Percentiles rank a stretch among this genome's conserved stretches.
These are phyloP conservation scores for Scleromitrula shiraiana DNA, from an alignment of 2,329 filamentous ascomycete genomes.

Conservation along the genomic window DNA sequence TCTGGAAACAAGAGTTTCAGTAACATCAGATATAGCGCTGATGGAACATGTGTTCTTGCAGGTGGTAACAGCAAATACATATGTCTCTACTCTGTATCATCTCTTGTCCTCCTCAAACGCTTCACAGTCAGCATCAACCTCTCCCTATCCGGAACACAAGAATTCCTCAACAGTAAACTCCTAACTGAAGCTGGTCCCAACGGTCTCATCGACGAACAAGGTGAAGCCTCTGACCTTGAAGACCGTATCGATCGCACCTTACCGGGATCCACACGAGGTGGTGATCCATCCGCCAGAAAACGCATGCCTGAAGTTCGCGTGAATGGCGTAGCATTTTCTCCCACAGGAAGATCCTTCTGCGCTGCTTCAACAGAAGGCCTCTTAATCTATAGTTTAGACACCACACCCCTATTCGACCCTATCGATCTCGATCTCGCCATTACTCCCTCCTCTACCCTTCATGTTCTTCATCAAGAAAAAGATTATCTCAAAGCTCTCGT, in stretches of 20 bases:
- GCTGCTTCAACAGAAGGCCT: constrained; percentile 92
- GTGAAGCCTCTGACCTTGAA: constrained; percentile 82
- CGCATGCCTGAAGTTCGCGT: constrained; percentile 78
- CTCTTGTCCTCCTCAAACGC: constrained; percentile 86
- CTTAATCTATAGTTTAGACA: constrained; percentile 87
- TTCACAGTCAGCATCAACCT: constrained; percentile 93
- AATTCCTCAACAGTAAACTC: constrained; percentile 88
- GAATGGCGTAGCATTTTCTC: constrained; percentile 76
- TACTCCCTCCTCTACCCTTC: constrained; percentile 76
- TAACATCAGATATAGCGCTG: constrained; percentile 82
- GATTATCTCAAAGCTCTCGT: constrained; percentile 89
- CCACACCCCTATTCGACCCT: constrained; percentile 78
- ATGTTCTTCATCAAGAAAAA: constrained; percentile 55
- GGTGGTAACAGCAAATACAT: constrained; percentile 98
- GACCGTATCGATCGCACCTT: constrained; percentile 71
- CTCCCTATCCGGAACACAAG: constrained; percentile 92
- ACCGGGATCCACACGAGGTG: constrained; percentile 77
- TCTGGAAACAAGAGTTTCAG: constrained; percentile 86
- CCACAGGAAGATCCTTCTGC: constrained; percentile 84
- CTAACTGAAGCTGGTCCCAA: constrained; percentile 84
- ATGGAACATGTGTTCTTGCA: constrained; percentile 83
- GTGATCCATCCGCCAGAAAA: constrained; percentile 71
- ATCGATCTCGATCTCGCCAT: constrained; percentile 94
- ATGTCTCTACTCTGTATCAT: constrained; percentile 90
- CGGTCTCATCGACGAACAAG: constrained; percentile 78